These are phyloP conservation scores for Gloeopeniophorella convolvens DNA, from an alignment of 768 basidiomycete genomes.

Conservation along the genomic window DNA sequence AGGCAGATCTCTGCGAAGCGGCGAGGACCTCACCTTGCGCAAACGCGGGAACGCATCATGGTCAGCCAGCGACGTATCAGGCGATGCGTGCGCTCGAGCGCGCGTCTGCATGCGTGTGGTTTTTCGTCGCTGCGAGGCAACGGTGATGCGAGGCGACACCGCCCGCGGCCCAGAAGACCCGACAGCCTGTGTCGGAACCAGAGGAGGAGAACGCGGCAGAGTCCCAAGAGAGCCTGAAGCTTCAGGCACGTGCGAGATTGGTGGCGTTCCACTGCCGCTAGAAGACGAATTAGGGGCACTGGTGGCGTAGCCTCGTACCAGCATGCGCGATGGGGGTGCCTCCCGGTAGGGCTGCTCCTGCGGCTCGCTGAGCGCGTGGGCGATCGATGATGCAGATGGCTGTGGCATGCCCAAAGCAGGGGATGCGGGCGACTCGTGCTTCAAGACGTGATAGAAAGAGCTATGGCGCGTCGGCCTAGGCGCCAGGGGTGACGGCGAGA, in stretches of 20 bases:
- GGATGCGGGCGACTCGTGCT: slow-evolving; percentile 8
- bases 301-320: neutral
- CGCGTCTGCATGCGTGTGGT: slow-evolving; percentile 3
- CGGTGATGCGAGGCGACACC: no score
- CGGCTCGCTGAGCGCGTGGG: slow-evolving; percentile 12
- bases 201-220: neutral
- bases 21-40: slow-evolving; percentile 8
- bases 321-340: neutral
- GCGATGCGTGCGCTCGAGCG: slow-evolving; percentile 4
- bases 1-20: neutral
- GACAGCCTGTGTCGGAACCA: no score
- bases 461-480: slow-evolving; percentile 15
- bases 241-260: neutral
- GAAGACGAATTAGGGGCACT: neutral
- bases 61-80: slow-evolving; percentile 7
- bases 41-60: slow-evolving; percentile 16
- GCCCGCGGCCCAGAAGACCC: no score
- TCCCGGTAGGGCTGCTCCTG: slow-evolving; percentile 5
- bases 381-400: slow-evolving; percentile 3
- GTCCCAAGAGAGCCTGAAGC: neutral
- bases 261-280: neutral
- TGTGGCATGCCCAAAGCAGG: neutral
- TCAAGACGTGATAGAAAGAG: slow-evolving; percentile 14
- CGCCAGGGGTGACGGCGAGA: slow-evolving; percentile 9
- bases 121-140: no score